Evolutionary conservation across 208 protist species (phyloP).

Genomic region (Naegleria gruberi): DNA sequence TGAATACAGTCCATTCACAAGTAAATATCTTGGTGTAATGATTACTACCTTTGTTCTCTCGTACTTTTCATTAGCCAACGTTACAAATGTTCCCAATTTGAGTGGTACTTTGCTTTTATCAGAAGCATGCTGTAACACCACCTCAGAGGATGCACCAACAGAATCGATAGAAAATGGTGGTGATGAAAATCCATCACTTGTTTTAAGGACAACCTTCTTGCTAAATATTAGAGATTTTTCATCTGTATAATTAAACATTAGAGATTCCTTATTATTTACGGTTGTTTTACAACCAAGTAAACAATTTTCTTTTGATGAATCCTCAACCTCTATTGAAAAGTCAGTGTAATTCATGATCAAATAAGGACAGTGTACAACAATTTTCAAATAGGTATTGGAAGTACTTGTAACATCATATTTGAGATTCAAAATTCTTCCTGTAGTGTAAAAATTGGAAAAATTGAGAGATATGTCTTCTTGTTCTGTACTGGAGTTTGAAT

Average conservation of each 20-base stretch:
- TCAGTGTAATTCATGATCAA: slow-evolving; percentile 3
- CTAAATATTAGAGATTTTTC: not conserved
- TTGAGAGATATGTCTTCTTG: not conserved
- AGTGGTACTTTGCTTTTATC: not conserved
- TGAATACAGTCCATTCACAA: not conserved
- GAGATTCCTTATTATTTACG: not conserved
- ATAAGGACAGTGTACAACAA: not conserved
- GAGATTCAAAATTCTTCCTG: not conserved
- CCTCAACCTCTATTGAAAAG: not conserved
- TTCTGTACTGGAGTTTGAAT: not conserved
- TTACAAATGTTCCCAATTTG: not conserved
- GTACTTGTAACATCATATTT: not conserved
- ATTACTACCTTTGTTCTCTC: slow-evolving; percentile 10
- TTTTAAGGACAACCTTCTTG: not conserved
- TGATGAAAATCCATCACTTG: not conserved
- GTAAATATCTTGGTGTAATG: not conserved
- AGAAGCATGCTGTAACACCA: not conserved
- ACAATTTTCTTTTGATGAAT: not conserved
- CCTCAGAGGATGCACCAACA: not conserved
- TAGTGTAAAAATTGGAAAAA: not conserved
- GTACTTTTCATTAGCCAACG: not conserved
- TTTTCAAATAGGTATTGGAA: not conserved
- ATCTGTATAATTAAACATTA: not conserved
- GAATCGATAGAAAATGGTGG: not conserved
- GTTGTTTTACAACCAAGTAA: not conserved